phyloP scores from a whole-genome alignment of 495 filamentous ascomycete species.

The Aspergillus diversus region DNA sequence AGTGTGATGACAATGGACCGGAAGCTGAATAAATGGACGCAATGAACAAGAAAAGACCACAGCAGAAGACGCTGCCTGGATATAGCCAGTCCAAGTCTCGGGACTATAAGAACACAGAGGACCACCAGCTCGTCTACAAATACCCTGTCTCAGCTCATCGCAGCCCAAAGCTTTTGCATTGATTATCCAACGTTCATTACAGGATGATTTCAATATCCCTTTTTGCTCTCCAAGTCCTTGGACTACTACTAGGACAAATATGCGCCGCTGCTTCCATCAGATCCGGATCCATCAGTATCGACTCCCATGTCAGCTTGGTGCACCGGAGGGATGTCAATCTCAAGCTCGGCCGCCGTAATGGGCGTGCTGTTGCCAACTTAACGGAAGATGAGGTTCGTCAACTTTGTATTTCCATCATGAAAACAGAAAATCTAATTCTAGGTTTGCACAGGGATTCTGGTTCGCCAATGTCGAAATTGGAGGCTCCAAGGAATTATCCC shows the following conservation, averaged over 20 bases:
- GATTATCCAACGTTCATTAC: background rate
- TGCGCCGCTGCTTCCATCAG: background rate
- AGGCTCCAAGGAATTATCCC: background rate
- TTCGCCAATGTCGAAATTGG: constrained; percentile 14
- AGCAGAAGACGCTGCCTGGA: too few relatives aligned
- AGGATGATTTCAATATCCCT: background rate
- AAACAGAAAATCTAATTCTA: background rate
- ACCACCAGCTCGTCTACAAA: too few relatives aligned
- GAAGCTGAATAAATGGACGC: too few relatives aligned
- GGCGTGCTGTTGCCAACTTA: background rate
- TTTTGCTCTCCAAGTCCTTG: background rate
- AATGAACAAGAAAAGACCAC: too few relatives aligned
- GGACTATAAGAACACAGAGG: too few relatives aligned
- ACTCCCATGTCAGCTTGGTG: background rate
- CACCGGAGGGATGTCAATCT: background rate
- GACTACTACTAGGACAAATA: background rate
- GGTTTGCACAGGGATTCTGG: constrained; percentile 15
- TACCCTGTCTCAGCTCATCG: too few relatives aligned
- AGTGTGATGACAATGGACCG: too few relatives aligned
- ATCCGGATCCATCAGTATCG: background rate
- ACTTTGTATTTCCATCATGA: background rate
- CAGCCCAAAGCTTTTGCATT: background rate
- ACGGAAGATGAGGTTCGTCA: background rate
- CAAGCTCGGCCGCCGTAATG: background rate
- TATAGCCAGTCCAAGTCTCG: too few relatives aligned